These are phyloP conservation scores for Ophiostoma tasmaniense DNA, from an alignment of 2,329 filamentous ascomycete species.

Conservation along the genomic window DNA sequence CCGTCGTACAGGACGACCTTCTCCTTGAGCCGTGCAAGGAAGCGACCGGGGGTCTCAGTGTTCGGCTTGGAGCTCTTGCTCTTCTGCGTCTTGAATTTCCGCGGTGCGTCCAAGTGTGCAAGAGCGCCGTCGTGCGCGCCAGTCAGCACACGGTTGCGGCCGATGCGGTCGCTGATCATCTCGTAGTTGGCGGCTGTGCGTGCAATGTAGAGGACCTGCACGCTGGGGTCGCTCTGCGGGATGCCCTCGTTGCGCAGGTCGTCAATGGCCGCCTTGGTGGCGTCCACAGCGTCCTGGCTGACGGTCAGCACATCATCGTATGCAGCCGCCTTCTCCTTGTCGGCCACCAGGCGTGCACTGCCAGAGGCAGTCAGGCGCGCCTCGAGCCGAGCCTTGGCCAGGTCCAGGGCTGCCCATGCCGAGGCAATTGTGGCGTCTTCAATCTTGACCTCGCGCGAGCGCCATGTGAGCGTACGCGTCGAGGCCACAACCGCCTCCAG, in stretches of 20 bases:
- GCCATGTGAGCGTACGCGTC: constrained; percentile 75
- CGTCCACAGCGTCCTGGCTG: constrained; percentile 89
- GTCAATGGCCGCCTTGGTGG: constrained; percentile 86
- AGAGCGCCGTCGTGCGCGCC: constrained; percentile 71
- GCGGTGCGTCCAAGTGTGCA: constrained; percentile 38
- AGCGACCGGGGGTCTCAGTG: constrained; percentile 63
- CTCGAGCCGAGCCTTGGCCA: constrained; percentile 42
- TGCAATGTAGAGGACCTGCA: constrained; percentile 89
- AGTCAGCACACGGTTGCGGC: constrained; percentile 80
- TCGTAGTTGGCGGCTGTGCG: constrained; percentile 90
- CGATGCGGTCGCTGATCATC: constrained; percentile 89
- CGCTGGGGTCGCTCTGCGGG: constrained; percentile 70
- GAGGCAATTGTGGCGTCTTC: constrained; percentile 89
- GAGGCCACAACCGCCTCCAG: constrained; percentile 41
- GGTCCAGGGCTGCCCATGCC: constrained; percentile 62
- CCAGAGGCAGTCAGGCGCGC: constrained; percentile 38
- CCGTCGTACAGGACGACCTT: constrained; percentile 85
- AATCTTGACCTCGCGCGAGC: constrained; percentile 73
- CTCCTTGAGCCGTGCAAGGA: constrained; percentile 73
- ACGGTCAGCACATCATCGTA: constrained; percentile 88
- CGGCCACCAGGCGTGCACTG: constrained; percentile 36
- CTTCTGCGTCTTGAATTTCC: constrained; percentile 26
- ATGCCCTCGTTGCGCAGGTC: constrained; percentile 79
- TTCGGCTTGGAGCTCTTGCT: constrained; percentile 26
- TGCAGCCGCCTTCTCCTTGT: constrained; percentile 66